Base-by-base conservation (phyloP, 2,329 filamentous ascomycete species). In the Xylariaceae sp. region DNA sequence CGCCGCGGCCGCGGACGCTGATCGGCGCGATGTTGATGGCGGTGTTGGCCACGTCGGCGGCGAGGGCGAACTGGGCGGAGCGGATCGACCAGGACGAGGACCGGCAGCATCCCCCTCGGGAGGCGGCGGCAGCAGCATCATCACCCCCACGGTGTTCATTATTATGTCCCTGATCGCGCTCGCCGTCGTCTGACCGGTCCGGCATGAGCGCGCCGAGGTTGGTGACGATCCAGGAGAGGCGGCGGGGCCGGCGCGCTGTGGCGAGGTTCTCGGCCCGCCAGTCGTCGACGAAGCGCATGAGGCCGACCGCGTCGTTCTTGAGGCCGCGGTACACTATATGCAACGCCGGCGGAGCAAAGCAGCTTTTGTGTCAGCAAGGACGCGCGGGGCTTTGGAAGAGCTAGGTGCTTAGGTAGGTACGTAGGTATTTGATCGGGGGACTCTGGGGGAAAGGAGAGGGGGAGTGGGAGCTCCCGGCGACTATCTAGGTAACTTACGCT, bases 141-240 rank as follows among this genome's bases (percentile, higher is more conserved):
- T n/a, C n/a, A n/a, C n/a, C n/a, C n/a, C n/a, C n/a, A n/a, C n/a
- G n/a, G n/a, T n/a, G n/a, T n/a, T n/a, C n/a, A n/a, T n/a, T n/a
- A n/a, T n/a, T n/a, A n/a, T n/a, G n/a, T n/a, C n/a, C n/a, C 24
- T 12, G 12, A 5, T 26, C 5, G 12, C 24, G 6, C 15, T 26
- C 24, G n/a, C 24, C 12, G 24, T 7, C 6, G 6, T 13, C 21
- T 23, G 8, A 23, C 21, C 8, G 21, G 21, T 23, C 15, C 8
- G 52, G 49, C 31, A 57, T 39, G 12, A 60, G 35, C 22, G 58
- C 49, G 32, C 56, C 58, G 19, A 59, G 31, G 39, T 59, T 59
- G 25, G 54, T 57, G 9, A 61, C 48, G 28, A 57, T 38, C 56
- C 56, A 59, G 19, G 56, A 43, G 25, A 51, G 49, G 22, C 55